Conservation (phyloP, 176 grass and related monocot genomes). For the Ensete glaucum region DNA sequence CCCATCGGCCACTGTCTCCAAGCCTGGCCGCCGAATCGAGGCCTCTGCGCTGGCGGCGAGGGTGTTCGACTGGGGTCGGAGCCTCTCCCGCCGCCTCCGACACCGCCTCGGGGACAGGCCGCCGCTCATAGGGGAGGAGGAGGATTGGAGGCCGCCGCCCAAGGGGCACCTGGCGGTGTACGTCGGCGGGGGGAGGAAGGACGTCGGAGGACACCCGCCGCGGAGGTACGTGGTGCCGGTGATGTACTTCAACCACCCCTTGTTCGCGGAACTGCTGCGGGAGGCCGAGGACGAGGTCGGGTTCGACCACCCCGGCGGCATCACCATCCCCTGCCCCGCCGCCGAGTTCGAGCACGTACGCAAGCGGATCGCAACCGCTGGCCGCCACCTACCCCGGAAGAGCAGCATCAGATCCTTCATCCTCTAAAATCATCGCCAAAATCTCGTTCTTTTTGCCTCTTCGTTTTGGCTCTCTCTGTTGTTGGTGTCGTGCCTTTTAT, state of each 20-base stretch:
- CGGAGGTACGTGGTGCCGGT: slow-evolving; percentile 9
- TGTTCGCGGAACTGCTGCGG: slow-evolving; percentile 4
- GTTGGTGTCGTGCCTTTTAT: not conserved
- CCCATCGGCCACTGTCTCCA: not conserved
- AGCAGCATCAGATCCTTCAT: not conserved
- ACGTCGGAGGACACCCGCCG: not conserved
- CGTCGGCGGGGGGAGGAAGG: not conserved
- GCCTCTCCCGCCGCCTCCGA: not conserved
- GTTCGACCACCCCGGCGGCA: slow-evolving; percentile 2
- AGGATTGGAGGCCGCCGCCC: not conserved
- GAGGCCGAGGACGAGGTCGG: slow-evolving; percentile 6
- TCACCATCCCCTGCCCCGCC: slow-evolving; percentile 13
- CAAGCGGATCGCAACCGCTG: not conserved
- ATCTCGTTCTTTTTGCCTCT: not conserved
- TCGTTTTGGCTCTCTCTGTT: not conserved
- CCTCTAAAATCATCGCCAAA: not conserved
- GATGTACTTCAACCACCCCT: slow-evolving; percentile 9
- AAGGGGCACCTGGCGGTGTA: slow-evolving; percentile 9
- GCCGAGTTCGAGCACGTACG: not conserved
- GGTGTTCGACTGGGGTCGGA: not conserved
- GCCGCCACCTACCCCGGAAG: not conserved
- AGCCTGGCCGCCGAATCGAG: not conserved
- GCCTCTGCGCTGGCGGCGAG: not conserved
- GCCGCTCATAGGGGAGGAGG: not conserved
- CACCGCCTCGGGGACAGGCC: not conserved